phyloP scores from a whole-genome alignment of 1,284 basidiomycete genomes.

The Sanguinoderma infundibulare region DNA sequence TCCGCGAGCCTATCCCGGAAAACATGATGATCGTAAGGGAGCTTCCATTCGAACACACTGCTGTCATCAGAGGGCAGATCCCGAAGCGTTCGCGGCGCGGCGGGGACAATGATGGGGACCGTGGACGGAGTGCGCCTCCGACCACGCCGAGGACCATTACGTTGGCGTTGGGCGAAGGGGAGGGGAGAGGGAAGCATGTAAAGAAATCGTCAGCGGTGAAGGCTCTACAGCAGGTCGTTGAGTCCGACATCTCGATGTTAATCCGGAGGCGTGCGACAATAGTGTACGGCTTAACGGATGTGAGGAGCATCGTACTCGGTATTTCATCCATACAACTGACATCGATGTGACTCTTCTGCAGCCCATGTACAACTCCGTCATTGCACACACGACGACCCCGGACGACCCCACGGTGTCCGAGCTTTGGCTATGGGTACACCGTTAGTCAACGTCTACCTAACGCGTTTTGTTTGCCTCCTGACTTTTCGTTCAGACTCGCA shows the following conservation, averaged over 20 bases:
- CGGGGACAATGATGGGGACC: conserved; percentile 1
- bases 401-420: conserved; percentile 59
- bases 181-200: conserved; percentile 6
- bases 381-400: conserved; percentile 54
- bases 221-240: conserved; percentile 45
- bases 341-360: conserved; percentile 35
- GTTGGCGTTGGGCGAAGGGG: conserved; percentile 20
- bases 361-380: conserved; percentile 66
- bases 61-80: conserved; percentile 10
- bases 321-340: conserved; percentile 2
- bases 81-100: conserved; percentile 6
- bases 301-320: conserved; percentile 11
- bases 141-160: conserved; percentile 15
- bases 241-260: conserved; percentile 78
- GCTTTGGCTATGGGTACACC: conserved; percentile 83
- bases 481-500: conserved; percentile 53
- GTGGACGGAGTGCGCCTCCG: conserved; percentile 7
- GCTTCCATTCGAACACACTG: conserved; percentile 41
- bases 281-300: conserved; percentile 83
- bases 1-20: conserved; percentile 39
- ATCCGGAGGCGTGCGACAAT: conserved; percentile 73
- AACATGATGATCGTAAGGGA: conserved; percentile 51
- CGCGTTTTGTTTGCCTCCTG: neutral
- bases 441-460: conserved; percentile 50
- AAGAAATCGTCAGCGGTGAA: conserved; percentile 16